Evolutionary conservation across 1,139 yeast species (phyloP).

Genomic region (Geotrichum citri-aurantii): DNA sequence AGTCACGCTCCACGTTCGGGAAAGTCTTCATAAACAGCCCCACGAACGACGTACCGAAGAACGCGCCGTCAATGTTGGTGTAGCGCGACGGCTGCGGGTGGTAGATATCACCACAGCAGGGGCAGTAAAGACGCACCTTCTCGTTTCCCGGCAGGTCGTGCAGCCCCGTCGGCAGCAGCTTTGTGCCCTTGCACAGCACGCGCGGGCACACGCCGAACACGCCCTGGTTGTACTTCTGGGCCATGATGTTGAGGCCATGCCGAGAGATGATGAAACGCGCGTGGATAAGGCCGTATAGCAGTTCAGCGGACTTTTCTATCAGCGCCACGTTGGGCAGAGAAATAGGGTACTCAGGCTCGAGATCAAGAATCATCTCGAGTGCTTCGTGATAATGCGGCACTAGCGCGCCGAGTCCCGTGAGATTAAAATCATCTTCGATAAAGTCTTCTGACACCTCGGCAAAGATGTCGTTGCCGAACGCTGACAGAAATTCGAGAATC

Average conservation of each 20-base stretch:
- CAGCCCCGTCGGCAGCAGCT: conserved; percentile 84
- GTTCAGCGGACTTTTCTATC: conserved; percentile 84
- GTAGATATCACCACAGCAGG: conserved; percentile 88
- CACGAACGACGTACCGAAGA: conserved; percentile 92
- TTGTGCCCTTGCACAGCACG: conserved; percentile 86
- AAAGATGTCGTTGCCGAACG: conserved; percentile 88
- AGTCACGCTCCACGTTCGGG: conserved; percentile 65
- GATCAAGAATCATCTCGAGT: conserved; percentile 79
- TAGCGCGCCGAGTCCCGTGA: conserved; percentile 78
- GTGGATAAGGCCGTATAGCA: conserved; percentile 87
- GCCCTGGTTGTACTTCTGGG: conserved; percentile 84
- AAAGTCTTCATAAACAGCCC: conserved; percentile 86
- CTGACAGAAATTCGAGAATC: conserved; percentile 83
- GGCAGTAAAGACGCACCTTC: conserved; percentile 88
- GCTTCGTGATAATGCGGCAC: conserved; percentile 94
- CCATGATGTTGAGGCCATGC: conserved; percentile 90
- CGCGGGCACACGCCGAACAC: conserved; percentile 93
- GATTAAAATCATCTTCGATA: conserved; percentile 92
- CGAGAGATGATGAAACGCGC: conserved; percentile 86
- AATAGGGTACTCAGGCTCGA: conserved; percentile 61
- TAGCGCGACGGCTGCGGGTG: conserved; percentile 81
- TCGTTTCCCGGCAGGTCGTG: conserved; percentile 88
- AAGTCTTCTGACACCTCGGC: conserved; percentile 90
- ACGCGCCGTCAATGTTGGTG: conserved; percentile 89
- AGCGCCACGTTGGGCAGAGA: conserved; percentile 66